These are phyloP conservation scores for Pelagophyceae sp. DNA, from an alignment of 352 stramenopile genomes.

Conservation along the genomic window DNA sequence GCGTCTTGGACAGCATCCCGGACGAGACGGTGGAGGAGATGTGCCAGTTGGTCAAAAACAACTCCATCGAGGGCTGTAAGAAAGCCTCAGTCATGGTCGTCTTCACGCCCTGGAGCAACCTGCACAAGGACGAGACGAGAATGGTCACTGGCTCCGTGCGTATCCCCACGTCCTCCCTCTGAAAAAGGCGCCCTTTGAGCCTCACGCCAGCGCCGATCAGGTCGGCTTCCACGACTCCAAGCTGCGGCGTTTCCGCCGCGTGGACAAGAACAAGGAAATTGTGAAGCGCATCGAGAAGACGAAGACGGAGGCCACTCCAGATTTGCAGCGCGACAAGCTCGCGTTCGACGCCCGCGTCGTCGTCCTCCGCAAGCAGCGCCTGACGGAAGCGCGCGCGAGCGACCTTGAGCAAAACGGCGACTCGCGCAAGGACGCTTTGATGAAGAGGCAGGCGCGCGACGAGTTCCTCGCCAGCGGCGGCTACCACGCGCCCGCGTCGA, in stretches of 20 bases:
- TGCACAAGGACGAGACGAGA: slow-evolving; percentile 40
- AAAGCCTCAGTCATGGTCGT: slow-evolving; percentile 43
- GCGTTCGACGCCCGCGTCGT: slow-evolving; percentile 38
- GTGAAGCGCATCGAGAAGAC: slow-evolving; percentile 51
- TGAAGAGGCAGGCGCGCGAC: background rate
- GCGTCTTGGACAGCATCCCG: slow-evolving; percentile 44
- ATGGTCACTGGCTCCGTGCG: slow-evolving; percentile 29
- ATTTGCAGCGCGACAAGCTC: slow-evolving; percentile 45
- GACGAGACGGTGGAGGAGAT: slow-evolving; percentile 46
- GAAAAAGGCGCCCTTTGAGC: no score
- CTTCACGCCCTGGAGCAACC: slow-evolving; percentile 55
- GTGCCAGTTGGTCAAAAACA: slow-evolving; percentile 50
- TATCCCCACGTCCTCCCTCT: slow-evolving; percentile 45
- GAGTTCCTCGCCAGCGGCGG: background rate
- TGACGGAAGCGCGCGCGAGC: background rate
- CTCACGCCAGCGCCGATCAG: no score
- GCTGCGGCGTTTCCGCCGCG: slow-evolving; percentile 38
- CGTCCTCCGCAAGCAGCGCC: slow-evolving; percentile 23
- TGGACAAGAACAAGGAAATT: slow-evolving; percentile 44
- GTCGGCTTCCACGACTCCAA: slow-evolving; percentile 53
- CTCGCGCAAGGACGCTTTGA: background rate
- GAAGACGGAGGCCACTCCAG: slow-evolving; percentile 39
- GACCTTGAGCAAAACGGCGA: background rate
- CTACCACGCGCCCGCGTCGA: background rate
- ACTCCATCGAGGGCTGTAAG: slow-evolving; percentile 56